Conservation (phyloP, 2,329 filamentous ascomycete genomes). For the Teratosphaeria zuluensis region DNA sequence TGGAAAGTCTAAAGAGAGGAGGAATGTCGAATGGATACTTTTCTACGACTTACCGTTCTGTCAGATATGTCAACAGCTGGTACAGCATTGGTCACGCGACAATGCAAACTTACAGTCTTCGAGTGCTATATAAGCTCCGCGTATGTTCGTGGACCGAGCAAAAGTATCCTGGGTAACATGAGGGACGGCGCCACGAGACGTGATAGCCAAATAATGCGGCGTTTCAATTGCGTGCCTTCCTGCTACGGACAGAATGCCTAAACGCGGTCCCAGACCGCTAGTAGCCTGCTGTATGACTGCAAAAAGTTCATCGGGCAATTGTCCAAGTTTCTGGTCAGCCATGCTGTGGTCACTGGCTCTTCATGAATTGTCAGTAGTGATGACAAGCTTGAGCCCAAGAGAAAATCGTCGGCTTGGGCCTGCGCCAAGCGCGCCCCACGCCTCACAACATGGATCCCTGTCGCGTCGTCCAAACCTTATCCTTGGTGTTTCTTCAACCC, state of each 20-base stretch:
- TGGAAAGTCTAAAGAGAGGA: slow-evolving; percentile 37
- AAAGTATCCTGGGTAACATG: slow-evolving; percentile 84
- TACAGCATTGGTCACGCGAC: slow-evolving; percentile 8
- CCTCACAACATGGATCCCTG: not conserved
- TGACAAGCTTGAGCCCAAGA: not conserved
- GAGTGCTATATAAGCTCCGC: slow-evolving; percentile 67
- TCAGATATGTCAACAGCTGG: slow-evolving; percentile 30
- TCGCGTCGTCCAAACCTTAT: not conserved
- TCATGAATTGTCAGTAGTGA: not conserved
- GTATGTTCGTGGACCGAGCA: slow-evolving; percentile 52
- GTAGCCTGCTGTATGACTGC: slow-evolving; percentile 30
- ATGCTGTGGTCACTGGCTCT: not conserved
- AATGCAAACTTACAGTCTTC: slow-evolving; percentile 78
- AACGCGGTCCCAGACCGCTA: slow-evolving; percentile 44
- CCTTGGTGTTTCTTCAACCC: not conserved
- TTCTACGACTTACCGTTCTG: slow-evolving; percentile 51
- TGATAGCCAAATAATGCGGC: slow-evolving; percentile 69
- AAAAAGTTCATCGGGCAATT: slow-evolving; percentile 34
- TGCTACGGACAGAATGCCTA: slow-evolving; percentile 57
- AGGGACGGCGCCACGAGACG: slow-evolving; percentile 75
- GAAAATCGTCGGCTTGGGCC: no score
- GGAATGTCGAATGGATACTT: slow-evolving; percentile 41
- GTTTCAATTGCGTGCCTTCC: slow-evolving; percentile 63
- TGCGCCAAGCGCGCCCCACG: not conserved
- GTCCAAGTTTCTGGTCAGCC: not conserved